Base-by-base conservation (phyloP, 495 filamentous ascomycete genomes). In the Podospora tetraspora region DNA sequence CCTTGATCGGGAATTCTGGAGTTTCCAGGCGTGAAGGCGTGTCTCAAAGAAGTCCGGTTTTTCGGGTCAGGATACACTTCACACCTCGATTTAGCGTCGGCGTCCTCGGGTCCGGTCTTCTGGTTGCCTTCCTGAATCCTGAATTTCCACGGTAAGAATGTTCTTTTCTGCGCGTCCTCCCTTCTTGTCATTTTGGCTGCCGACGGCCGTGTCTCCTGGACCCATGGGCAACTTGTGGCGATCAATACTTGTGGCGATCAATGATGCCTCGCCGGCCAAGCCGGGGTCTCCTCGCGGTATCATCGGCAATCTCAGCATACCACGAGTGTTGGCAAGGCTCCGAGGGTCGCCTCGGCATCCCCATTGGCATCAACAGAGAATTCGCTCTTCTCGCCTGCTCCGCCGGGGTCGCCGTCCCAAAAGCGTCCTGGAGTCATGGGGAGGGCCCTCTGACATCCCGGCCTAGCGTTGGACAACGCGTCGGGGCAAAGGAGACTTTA, bases 11-110 rank as follows among this genome's bases (percentile, higher is more conserved):
- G 61, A 52, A 68, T 72, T 43, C 70, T 60, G 66, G 66, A 69
- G 72, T 74, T 73, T 75, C 63, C 64, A 66, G 73, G 73, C 67
- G 73, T 75, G 67, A 70, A 68, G 73, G 71, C 69, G 71, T 72
- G 66, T 32, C 21, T 32, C 66, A 60, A 71, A 60, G 70, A 69
- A 71, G 69, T 73, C 71, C 64, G 66, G 66, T 56, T 19, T 34
- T 68, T 75, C 64, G 71, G 67, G 32, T 73, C 73, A 73, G 73
- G 73, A 75, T 75, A 75, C 66, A 62, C 32, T 67, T 22, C 66
- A 63, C 73, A 57, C 66, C 37, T 71, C 64, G 63, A 57, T 68
- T 69, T 27, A 10, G 64, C 11, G 71, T 70, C 22, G 68, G 70
- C 63, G 67, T 75, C 62, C 71, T 61, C 64, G 60, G 64, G 22